Evolutionary conservation across 2,329 filamentous ascomycete genomes (phyloP).

Genomic region (Calonectria hawksworthii): DNA sequence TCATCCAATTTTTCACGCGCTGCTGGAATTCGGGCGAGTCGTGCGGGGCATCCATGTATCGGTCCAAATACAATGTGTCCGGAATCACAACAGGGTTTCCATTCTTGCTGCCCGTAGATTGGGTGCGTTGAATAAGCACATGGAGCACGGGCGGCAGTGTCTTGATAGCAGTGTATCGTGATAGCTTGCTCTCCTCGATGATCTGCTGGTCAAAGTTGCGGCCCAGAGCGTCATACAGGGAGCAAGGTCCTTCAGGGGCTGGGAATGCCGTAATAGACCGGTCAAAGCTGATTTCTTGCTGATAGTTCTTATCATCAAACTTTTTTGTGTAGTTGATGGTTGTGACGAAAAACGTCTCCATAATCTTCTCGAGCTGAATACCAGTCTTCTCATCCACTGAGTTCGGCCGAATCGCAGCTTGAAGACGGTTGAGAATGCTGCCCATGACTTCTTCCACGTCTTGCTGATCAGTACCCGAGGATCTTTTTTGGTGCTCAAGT

Average conservation of each 20-base stretch:
- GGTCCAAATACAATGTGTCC: constrained; percentile 86
- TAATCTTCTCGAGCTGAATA: constrained; percentile 86
- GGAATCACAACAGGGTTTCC: constrained; percentile 84
- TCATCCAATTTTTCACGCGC: constrained; percentile 80
- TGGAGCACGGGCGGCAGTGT: constrained; percentile 88
- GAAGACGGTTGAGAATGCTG: constrained; percentile 90
- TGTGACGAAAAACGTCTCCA: constrained; percentile 76
- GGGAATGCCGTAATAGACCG: constrained; percentile 74
- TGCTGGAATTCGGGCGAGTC: constrained; percentile 73
- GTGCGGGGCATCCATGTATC: constrained; percentile 81
- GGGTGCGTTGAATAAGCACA: constrained; percentile 88
- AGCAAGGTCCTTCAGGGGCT: constrained; percentile 63
- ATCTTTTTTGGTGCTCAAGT: constrained; percentile 61
- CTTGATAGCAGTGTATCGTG: constrained; percentile 78
- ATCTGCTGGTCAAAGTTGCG: constrained; percentile 86
- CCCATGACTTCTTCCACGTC: constrained; percentile 97
- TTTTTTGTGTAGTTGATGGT: constrained; percentile 73
- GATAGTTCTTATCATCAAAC: constrained; percentile 57
- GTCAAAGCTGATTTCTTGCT: constrained; percentile 68
- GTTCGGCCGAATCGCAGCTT: constrained; percentile 85
- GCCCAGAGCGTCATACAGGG: constrained; percentile 88
- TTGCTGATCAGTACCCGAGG: constrained; percentile 79
- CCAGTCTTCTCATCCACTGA: constrained; percentile 72
- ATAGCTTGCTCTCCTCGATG: constrained; percentile 74
- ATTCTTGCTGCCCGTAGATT: constrained; percentile 81